These are phyloP conservation scores for Lipomyces yamadae DNA, from an alignment of 805 yeast species.

Conservation along the genomic window DNA sequence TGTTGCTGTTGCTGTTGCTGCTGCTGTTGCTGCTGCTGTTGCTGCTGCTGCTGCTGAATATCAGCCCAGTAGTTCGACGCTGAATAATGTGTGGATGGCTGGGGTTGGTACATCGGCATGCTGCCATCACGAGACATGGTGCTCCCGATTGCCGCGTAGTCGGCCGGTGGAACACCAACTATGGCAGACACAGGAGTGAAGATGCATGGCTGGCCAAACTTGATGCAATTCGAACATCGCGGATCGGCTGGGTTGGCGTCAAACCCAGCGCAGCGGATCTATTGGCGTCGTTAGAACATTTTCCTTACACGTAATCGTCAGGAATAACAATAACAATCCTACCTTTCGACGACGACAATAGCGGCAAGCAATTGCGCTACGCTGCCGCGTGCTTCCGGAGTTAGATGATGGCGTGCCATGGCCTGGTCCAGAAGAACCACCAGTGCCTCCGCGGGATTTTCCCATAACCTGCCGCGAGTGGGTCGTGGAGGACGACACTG, in stretches of 20 bases:
- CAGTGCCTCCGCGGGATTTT: background rate
- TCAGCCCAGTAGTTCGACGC: background rate
- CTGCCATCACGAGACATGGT: background rate
- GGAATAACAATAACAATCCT: background rate
- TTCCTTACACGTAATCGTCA: background rate
- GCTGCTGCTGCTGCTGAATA: background rate
- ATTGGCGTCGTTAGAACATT: too few relatives aligned
- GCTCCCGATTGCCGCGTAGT: conserved; percentile 3
- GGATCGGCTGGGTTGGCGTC: conserved; percentile 41
- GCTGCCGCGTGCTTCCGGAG: conserved; percentile 36
- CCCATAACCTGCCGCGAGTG: conserved; percentile 11
- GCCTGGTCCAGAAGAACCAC: background rate
- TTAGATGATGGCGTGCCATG: background rate
- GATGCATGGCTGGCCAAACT: conserved; percentile 44
- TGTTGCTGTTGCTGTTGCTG: background rate
- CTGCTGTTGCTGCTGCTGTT: too few relatives aligned
- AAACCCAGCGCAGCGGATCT: conserved; percentile 45
- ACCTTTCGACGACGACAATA: conserved; percentile 44
- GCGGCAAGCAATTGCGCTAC: conserved; percentile 45
- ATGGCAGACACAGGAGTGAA: conserved; percentile 43
- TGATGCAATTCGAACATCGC: conserved; percentile 43
- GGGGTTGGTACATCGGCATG: background rate
- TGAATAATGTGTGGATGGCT: background rate
- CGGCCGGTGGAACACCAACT: conserved; percentile 14
- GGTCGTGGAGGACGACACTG: conserved; percentile 7